Evolutionary conservation across 225 moss, liverwort and hornwort species (phyloP).

Genomic region (Asterella californica): DNA sequence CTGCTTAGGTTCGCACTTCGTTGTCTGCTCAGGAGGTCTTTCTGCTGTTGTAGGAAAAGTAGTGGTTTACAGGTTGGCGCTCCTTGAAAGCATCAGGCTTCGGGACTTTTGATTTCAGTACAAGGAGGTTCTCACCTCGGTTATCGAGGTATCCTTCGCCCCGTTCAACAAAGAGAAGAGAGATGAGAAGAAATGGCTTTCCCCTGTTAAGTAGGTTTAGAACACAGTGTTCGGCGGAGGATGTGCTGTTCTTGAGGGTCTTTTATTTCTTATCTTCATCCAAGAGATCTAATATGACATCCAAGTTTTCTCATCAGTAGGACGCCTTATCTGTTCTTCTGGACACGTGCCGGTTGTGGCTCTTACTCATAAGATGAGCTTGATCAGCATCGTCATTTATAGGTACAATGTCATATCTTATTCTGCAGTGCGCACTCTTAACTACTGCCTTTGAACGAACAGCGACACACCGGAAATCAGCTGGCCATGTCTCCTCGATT

Average conservation of each 20-base stretch:
- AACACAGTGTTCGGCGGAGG: background rate
- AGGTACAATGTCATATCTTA: background rate
- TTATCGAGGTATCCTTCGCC: background rate
- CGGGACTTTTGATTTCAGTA: background rate
- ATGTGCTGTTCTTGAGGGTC: background rate
- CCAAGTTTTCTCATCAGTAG: background rate
- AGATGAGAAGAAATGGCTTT: background rate
- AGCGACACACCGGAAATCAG: background rate
- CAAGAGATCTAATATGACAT: background rate
- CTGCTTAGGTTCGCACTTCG: background rate
- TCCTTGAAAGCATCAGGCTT: background rate
- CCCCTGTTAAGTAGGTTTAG: background rate
- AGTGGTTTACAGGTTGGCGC: conserved; percentile 7
- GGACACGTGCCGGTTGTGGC: background rate
- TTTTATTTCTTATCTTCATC: background rate
- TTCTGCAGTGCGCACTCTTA: background rate
- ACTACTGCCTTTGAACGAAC: background rate
- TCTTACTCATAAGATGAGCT: background rate
- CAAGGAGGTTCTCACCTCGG: background rate
- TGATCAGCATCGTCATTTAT: background rate
- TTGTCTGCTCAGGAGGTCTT: background rate
- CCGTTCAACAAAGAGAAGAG: background rate
- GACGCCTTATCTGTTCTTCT: background rate
- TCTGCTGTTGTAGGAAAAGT: background rate
- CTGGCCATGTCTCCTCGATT: background rate